Conservation (phyloP, 2,329 filamentous ascomycete genomes). For the Endoconidiophora polonica region DNA sequence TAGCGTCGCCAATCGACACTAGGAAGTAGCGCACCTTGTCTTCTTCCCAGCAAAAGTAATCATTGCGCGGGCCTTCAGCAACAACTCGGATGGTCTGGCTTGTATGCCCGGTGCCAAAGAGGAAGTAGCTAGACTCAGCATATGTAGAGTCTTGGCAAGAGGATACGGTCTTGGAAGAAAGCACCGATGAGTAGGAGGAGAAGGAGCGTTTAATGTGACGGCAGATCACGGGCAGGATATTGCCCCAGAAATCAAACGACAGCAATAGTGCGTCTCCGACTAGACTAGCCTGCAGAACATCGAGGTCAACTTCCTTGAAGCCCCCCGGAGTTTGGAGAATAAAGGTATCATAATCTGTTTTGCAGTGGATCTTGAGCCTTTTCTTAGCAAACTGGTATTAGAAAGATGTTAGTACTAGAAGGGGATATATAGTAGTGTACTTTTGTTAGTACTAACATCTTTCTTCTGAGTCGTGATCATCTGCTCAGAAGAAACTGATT, state of each 20-base stretch:
- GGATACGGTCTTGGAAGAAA: background rate
- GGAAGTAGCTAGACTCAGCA: no score
- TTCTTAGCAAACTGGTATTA: background rate
- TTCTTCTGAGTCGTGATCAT: background rate
- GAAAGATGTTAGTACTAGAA: background rate
- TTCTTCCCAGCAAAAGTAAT: constrained; percentile 12
- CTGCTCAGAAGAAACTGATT: background rate
- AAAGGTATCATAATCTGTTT: constrained; percentile 6
- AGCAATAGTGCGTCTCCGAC: constrained; percentile 8
- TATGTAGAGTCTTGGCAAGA: no score
- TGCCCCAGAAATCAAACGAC: constrained; percentile 10
- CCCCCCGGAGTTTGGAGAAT: constrained; percentile 9
- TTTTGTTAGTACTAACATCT: background rate
- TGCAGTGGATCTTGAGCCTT: constrained; percentile 8
- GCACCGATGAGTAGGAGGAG: background rate
- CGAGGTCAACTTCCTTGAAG: constrained; percentile 5
- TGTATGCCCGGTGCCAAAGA: background rate
- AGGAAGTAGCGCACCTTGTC: constrained; percentile 12
- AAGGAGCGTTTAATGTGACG: background rate
- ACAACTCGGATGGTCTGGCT: constrained; percentile 6
- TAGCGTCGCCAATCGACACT: constrained; percentile 8
- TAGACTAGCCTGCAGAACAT: constrained; percentile 1
- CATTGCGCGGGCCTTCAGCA: constrained; percentile 8
- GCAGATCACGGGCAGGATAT: background rate
- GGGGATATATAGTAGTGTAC: background rate